phyloP scores from a whole-genome alignment of 2,329 filamentous ascomycete genomes.

The Calonectria pseudoturangicola region DNA sequence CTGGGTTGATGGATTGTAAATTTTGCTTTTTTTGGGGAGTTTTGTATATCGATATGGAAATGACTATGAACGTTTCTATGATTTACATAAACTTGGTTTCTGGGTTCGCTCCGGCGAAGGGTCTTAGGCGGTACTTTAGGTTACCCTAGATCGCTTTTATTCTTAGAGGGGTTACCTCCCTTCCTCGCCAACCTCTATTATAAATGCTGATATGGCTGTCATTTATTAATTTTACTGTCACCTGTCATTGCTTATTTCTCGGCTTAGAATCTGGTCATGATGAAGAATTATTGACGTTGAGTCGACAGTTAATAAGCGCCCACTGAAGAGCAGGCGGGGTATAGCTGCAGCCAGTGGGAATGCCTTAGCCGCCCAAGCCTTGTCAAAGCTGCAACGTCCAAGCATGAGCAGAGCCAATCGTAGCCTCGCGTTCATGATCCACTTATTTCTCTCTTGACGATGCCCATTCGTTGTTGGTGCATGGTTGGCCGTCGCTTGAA shows the following conservation, averaged over 20 bases:
- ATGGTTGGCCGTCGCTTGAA: neutral
- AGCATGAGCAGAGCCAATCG: slow-evolving; percentile 29
- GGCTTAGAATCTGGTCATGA: neutral
- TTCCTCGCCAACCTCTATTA: neutral
- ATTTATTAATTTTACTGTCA: neutral
- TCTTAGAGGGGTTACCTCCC: neutral
- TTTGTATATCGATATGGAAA: slow-evolving; percentile 52
- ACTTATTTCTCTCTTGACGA: slow-evolving; percentile 6
- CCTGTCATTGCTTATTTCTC: neutral
- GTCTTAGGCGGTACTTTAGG: neutral
- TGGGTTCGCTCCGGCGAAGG: neutral
- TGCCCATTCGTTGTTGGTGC: neutral
- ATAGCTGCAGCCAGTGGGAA: neutral
- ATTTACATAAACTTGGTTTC: neutral
- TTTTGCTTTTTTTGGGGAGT: slow-evolving; percentile 35
- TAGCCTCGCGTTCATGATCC: slow-evolving; percentile 3
- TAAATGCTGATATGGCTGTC: neutral
- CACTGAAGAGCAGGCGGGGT: slow-evolving; percentile 1
- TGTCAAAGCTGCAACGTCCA: slow-evolving; percentile 19
- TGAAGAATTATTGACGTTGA: slow-evolving; percentile 2
- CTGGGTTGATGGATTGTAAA: slow-evolving; percentile 33
- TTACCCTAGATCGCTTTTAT: slow-evolving; percentile 1
- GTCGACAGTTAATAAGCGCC: slow-evolving; percentile 21
- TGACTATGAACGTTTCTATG: slow-evolving; percentile 41
- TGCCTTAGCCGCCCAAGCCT: neutral